A percentile compares a stretch with the other conserved stretches of the same genome.
Evolutionary conservation across 768 basidiomycete genomes (phyloP).

Genomic region (Boletellus sp.): DNA sequence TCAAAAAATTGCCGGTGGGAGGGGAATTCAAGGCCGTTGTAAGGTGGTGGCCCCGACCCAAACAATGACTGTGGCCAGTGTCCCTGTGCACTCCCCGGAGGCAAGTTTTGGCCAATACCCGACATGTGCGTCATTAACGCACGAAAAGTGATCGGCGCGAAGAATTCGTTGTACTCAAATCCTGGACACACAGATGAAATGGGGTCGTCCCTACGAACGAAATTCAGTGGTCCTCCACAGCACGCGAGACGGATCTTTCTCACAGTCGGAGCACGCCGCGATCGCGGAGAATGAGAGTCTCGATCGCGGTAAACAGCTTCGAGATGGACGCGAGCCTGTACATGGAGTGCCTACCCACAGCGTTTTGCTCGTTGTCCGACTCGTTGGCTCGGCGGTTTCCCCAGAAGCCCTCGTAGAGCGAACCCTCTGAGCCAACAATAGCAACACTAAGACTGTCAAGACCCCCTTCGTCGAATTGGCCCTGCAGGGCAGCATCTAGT

Average conservation of each 20-base stretch:
- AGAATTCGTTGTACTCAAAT: slow-evolving; percentile 18
- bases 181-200: slow-evolving; percentile 33
- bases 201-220: slow-evolving; percentile 42
- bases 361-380: slow-evolving; percentile 14
- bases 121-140: slow-evolving; percentile 41
- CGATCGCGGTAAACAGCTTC: slow-evolving; percentile 48
- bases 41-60: slow-evolving; percentile 27
- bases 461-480: slow-evolving; percentile 27
- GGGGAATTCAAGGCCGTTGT: slow-evolving; percentile 32
- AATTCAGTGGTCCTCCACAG: neutral
- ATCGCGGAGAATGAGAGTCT: slow-evolving; percentile 48
- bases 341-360: slow-evolving; percentile 41
- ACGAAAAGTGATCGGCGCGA: slow-evolving; percentile 36
- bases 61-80: slow-evolving; percentile 40
- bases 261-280: slow-evolving; percentile 40
- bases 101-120: slow-evolving; percentile 33
- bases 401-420: slow-evolving; percentile 44
- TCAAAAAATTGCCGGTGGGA: slow-evolving; percentile 32
- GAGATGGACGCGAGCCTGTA: slow-evolving; percentile 52
- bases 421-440: slow-evolving; percentile 43
- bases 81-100: slow-evolving; percentile 29
- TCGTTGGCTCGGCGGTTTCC: slow-evolving; percentile 46
- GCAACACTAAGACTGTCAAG: slow-evolving; percentile 52
- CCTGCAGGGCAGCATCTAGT: slow-evolving; percentile 8
- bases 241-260: neutral